Conservation (phyloP, 257 asterid species). For the Sherardia arvensis region DNA sequence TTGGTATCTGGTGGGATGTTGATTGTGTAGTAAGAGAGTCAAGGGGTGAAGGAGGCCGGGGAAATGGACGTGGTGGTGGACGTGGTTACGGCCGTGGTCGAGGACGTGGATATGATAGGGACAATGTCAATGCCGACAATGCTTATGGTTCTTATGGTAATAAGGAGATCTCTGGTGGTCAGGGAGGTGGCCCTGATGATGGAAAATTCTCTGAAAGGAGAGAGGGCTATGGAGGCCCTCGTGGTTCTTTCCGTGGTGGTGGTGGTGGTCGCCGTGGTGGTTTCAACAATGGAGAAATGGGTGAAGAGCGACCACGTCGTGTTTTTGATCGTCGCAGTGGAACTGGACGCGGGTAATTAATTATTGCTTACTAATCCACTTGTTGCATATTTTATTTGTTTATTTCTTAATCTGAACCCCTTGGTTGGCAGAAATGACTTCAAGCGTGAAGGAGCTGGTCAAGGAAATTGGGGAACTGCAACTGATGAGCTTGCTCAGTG, state of each 20-base stretch:
- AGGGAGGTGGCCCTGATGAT: conserved; percentile 36
- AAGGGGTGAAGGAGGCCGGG: conserved; percentile 40
- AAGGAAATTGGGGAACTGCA: conserved; percentile 80
- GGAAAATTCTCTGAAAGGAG: conserved; percentile 52
- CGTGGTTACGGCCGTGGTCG: conserved; percentile 65
- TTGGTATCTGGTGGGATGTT: conserved; percentile 5
- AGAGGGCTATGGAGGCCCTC: conserved; percentile 61
- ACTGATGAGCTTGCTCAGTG: conserved; percentile 59
- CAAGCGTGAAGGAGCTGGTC: conserved; percentile 74
- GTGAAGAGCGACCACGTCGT: conserved; percentile 65
- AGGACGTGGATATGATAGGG: conserved; percentile 54
- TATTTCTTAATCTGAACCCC: background rate
- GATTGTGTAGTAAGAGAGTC: conserved; percentile 50
- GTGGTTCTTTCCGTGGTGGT: conserved; percentile 46
- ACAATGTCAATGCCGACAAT: conserved; percentile 29
- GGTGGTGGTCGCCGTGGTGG: conserved; percentile 47
- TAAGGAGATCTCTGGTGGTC: conserved; percentile 43
- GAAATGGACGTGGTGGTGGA: conserved; percentile 63
- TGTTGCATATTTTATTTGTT: background rate
- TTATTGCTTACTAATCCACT: background rate
- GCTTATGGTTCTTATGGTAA: conserved; percentile 38
- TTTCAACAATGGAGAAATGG: conserved; percentile 59
- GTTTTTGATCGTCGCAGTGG: conserved; percentile 64
- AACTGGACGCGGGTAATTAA: conserved; percentile 59
- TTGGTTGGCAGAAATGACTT: conserved; percentile 40